Evolutionary conservation across 1,284 basidiomycete species (phyloP).

Genomic region (Neotropicomus parvogracilis): DNA sequence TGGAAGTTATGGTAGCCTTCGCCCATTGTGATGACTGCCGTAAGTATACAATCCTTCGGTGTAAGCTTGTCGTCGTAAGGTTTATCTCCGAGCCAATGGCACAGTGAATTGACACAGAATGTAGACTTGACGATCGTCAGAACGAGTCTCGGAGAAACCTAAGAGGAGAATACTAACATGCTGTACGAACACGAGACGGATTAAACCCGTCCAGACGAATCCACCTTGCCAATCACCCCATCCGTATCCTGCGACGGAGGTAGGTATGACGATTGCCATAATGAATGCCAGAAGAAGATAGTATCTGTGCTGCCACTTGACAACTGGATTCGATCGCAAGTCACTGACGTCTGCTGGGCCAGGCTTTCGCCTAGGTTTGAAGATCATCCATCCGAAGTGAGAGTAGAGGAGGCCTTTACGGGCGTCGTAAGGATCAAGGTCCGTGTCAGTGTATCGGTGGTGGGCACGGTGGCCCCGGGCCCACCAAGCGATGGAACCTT

Average conservation of each 20-base stretch:
- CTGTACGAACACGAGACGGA: slow-evolving; percentile 79
- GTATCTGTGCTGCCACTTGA: slow-evolving; percentile 82
- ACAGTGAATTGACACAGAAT: slow-evolving; percentile 90
- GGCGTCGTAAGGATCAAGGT: slow-evolving; percentile 88
- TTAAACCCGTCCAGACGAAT: slow-evolving; percentile 75
- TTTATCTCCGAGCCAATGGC: slow-evolving; percentile 86
- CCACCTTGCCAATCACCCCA: slow-evolving; percentile 85
- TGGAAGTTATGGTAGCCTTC: slow-evolving; percentile 98
- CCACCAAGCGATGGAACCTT: slow-evolving; percentile 93
- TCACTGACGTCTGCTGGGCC: slow-evolving; percentile 86
- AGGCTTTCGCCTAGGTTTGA: slow-evolving; percentile 81
- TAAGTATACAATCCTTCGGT: slow-evolving; percentile 78
- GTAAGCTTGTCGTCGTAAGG: slow-evolving; percentile 93
- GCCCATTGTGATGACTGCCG: slow-evolving; percentile 82
- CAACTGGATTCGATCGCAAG: slow-evolving; percentile 68
- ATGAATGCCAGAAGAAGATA: slow-evolving; percentile 68
- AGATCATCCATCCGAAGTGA: slow-evolving; percentile 87
- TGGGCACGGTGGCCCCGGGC: slow-evolving; percentile 85
- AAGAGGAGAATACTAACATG: slow-evolving; percentile 52
- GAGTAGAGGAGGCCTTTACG: slow-evolving; percentile 75
- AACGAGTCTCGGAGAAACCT: background rate
- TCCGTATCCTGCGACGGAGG: slow-evolving; percentile 64
- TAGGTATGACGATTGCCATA: slow-evolving; percentile 74
- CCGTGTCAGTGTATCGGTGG: slow-evolving; percentile 91
- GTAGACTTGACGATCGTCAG: slow-evolving; percentile 55